Base-by-base conservation (phyloP, 73 alveolate species). In the Paramecium biaurelia region DNA sequence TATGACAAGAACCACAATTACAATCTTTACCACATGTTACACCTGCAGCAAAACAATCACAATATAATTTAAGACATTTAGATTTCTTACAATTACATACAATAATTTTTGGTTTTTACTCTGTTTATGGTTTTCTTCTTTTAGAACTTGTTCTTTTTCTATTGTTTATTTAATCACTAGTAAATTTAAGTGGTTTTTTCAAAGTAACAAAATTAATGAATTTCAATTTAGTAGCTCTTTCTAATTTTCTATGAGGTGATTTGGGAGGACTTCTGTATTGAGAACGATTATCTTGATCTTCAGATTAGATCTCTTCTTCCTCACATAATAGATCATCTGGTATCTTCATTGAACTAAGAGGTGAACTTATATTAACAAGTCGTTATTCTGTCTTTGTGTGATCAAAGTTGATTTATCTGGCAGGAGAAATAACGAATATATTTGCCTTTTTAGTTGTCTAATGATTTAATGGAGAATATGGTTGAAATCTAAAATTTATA, bases 21-120 rank as follows among this genome's bases (percentile, higher is more conserved):
- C 99, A 98, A 58, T 95, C 99, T 26, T 96, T 95, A 10, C 94
- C 94, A 86, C 99, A 96, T 67, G 93, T 88, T 92, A 88, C 96
- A 26, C 98, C 99, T 49, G 94, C 95, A 7, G 99, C 99, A 93
- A 98, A 98, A 45, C 99, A 98, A 86, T 98, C 99, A 86, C 99
- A 98, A 93, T 98, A 98, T 57, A 98, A 92, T 93, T 98, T 98
- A 67, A 98, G 93, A 85, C 99, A 98, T 88, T 96, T 96, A 9
- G 99, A 93, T 89, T 98, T 98, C 95, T 97, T 96, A 85, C 99
- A 98, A 76, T 97, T 96, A 86, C 99, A 98, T 9, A 92, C 95
- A 4, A 93, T 94, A 21, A 93, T 58, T 76, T 88, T 88, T 28
- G 90, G 70, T 42, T 72, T 72, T 37, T 72, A 72, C 26, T 72